Evolutionary conservation across 169 alveolate species (phyloP), one percentile per base, ranked within the genome.

Genomic region (Cryptosporidium viatorum): DNA sequence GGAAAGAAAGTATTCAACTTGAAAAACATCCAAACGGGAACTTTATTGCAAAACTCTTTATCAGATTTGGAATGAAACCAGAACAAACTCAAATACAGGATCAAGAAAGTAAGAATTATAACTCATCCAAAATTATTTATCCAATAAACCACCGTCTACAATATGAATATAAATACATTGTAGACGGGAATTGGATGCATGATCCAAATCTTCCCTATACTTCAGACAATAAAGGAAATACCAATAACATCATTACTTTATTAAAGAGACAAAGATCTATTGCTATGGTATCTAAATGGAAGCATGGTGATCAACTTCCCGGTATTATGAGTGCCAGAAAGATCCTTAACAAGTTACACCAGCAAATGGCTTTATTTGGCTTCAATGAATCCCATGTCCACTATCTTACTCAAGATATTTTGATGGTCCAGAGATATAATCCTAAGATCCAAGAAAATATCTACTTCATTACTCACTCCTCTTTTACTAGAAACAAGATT

Each of bases 171-270:
- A 96, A 96, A 74, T 96, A 89, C 85, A 92, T 94, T 60, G 92
- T 97, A 12, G 95, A 97, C 91, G 95, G 94, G n/a, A 84, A 92
- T 60, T 96, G 98, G 98, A 84, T 84, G 21, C 71, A 71, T 85
- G 93, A 93, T 55, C 80, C 84, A 31, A 85, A 51, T 52, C 68
- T 84, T 45, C 98, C 97, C n/a, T 60, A 92, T 45, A 71, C 84
- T 35, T 74, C 70, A 26, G 97, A 94, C 84, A 86, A 84, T 10
- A 85, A 73, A 69, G 96, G 97, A 23, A 95, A 94, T 84, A 91
- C 85, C 14, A 96, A 96, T 69, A 96, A 96, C 85, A 84, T 69
- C 21, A 70, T 93, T 85, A 26, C 86, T 39, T 67, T 70, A n/a
- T 48, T 48, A 62, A 80, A 80, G 43, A 59, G 75, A 29, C 89